These are phyloP conservation scores for Thozetella sp. DNA, from an alignment of 495 filamentous ascomycete genomes.

Conservation along the genomic window DNA sequence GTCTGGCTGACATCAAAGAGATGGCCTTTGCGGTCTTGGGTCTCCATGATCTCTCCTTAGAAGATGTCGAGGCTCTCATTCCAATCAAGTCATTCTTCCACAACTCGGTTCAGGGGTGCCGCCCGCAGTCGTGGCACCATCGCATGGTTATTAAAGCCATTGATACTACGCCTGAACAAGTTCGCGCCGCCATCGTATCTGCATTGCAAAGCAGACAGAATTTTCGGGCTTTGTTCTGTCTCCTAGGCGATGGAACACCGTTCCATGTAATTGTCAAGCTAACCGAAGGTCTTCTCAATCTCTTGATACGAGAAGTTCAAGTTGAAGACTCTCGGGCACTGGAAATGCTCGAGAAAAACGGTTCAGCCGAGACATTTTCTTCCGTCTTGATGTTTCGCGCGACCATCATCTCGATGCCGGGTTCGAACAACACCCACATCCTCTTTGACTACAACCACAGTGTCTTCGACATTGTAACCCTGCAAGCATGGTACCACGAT, in stretches of 20 bases:
- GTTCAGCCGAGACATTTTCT: background rate
- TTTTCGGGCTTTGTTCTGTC: background rate
- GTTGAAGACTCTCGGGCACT: background rate
- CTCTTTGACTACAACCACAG: background rate
- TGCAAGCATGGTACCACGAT: background rate
- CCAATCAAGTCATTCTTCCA: background rate
- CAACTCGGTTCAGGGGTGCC: background rate
- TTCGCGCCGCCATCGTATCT: background rate
- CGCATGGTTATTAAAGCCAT: background rate
- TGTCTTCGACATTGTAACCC: background rate
- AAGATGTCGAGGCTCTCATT: background rate
- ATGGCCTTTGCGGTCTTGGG: background rate
- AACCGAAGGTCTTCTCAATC: background rate
- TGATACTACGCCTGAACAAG: background rate
- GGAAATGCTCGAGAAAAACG: background rate
- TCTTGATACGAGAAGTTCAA: background rate
- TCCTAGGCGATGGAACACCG: background rate
- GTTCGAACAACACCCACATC: background rate
- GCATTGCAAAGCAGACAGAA: background rate
- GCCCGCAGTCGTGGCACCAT: background rate
- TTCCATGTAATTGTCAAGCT: background rate
- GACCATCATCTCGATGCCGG: background rate
- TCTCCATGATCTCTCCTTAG: background rate
- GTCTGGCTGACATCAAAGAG: background rate
- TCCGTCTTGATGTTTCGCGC: background rate